Evolutionary conservation across 31 red algal species (phyloP).

Genomic region (Bonnemaisonia californica): DNA sequence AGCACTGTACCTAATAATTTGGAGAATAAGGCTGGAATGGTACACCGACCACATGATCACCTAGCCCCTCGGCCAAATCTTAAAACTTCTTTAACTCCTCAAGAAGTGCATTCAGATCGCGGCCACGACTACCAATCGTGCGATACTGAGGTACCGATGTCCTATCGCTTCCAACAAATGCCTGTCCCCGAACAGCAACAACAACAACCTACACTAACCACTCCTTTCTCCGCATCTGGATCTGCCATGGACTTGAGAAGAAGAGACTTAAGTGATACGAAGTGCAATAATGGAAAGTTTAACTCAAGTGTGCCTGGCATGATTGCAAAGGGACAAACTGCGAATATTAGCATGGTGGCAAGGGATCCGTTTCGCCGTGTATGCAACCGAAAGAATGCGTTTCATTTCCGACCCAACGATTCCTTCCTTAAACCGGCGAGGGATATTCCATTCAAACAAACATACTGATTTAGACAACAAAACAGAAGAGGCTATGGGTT

Average conservation of each 20-base stretch:
- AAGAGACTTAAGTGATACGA: neutral
- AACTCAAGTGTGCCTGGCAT: no score
- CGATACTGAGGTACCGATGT: no score
- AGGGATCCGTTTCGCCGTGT: neutral
- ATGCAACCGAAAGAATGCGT: neutral
- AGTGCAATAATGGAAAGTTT: no score
- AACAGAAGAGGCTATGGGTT: no score
- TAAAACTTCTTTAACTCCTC: no score
- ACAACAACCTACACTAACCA: no score
- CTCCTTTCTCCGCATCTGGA: neutral
- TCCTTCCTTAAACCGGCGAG: neutral
- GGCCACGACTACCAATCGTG: no score
- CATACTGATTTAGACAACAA: neutral
- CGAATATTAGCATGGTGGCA: no score
- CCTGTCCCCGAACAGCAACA: no score
- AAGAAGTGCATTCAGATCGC: no score
- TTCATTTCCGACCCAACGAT: neutral
- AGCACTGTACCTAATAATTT: neutral
- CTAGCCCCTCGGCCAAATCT: neutral
- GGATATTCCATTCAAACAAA: neutral
- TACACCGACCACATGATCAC: neutral
- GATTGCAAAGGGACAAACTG: no score
- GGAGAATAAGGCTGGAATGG: neutral
- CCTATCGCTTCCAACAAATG: no score
- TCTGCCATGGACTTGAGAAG: neutral